A percentile compares a stretch with the other conserved stretches of the same genome.
phyloP scores from a whole-genome alignment of 2,329 filamentous ascomycete genomes.

The Epicoccum nigrum region DNA sequence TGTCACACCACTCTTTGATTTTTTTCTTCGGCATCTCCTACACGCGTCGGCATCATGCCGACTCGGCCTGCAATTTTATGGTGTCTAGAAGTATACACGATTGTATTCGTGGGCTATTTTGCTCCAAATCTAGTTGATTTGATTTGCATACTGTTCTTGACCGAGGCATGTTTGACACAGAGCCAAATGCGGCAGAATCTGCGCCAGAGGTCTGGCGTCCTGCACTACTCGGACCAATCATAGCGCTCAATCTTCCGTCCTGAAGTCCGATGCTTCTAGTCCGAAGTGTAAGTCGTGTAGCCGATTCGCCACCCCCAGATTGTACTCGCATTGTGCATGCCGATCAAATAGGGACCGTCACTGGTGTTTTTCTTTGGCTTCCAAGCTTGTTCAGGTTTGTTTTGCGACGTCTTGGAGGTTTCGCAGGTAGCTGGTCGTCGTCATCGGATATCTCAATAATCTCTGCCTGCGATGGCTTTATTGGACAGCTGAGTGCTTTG shows the following conservation, averaged over 20 bases:
- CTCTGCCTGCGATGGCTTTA: conserved; percentile 34
- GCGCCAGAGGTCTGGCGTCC: conserved; percentile 2
- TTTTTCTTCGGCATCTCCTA: conserved; percentile 11
- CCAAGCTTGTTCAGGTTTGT: neutral
- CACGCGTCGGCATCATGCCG: conserved; percentile 16
- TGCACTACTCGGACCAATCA: conserved; percentile 6
- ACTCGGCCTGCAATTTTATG: neutral
- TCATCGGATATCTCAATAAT: conserved; percentile 40
- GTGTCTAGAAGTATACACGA: neutral
- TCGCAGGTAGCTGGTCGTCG: conserved; percentile 24
- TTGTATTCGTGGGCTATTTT: too few relatives aligned
- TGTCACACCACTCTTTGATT: conserved; percentile 14
- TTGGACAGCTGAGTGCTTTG: conserved; percentile 26
- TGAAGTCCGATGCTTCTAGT: neutral
- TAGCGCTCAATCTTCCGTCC: neutral
- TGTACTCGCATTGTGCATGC: neutral
- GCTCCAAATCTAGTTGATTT: neutral
- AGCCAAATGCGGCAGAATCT: conserved; percentile 15
- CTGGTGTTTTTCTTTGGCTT: neutral
- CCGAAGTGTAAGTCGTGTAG: neutral
- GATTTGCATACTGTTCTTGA: neutral
- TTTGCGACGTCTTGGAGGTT: neutral
- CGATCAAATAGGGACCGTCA: neutral
- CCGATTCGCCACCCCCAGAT: conserved; percentile 7
- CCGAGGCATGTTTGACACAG: conserved; percentile 5